Conservation (phyloP, 2,329 filamentous ascomycete genomes). For the Fusarium aywerte region DNA sequence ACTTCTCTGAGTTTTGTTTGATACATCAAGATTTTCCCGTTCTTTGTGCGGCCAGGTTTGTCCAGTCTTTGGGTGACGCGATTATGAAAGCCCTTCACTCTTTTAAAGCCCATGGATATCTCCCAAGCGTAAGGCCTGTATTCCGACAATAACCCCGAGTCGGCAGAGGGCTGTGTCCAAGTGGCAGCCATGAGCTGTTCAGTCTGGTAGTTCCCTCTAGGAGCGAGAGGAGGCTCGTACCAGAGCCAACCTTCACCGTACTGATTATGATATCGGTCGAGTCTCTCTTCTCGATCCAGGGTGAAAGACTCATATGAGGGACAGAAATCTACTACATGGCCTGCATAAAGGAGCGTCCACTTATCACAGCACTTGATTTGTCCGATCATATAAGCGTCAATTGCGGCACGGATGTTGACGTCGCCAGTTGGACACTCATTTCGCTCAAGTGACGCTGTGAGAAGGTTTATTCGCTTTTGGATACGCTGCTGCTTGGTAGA, state of each 20-base stretch:
- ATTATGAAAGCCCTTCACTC: slow-evolving; percentile 38
- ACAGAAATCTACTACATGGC: slow-evolving; percentile 36
- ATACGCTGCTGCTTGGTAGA: slow-evolving; percentile 38
- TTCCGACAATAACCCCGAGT: neutral
- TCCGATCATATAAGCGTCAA: slow-evolving; percentile 35
- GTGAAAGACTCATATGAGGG: slow-evolving; percentile 44
- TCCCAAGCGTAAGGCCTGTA: slow-evolving; percentile 20
- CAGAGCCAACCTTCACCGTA: slow-evolving; percentile 46
- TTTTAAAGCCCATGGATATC: slow-evolving; percentile 46
- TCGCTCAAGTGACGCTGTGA: slow-evolving; percentile 21
- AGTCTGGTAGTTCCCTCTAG: slow-evolving; percentile 12
- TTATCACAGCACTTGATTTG: slow-evolving; percentile 41
- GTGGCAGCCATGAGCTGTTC: slow-evolving; percentile 42
- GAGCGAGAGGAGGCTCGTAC: slow-evolving; percentile 41
- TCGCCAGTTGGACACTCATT: slow-evolving; percentile 16
- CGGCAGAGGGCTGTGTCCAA: slow-evolving; percentile 36
- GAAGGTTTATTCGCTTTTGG: slow-evolving; percentile 19
- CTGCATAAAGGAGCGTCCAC: slow-evolving; percentile 43
- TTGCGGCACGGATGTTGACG: slow-evolving; percentile 37
- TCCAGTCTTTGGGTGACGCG: slow-evolving; percentile 13
- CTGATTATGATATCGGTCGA: slow-evolving; percentile 35
- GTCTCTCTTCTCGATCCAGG: slow-evolving; percentile 36
- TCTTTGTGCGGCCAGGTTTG: neutral
- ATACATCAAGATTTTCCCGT: slow-evolving; percentile 34
- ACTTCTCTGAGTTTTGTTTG: slow-evolving; percentile 17